phyloP scores from a whole-genome alignment of 306 rosid genomes.

The Cucurbita moschata region DNA sequence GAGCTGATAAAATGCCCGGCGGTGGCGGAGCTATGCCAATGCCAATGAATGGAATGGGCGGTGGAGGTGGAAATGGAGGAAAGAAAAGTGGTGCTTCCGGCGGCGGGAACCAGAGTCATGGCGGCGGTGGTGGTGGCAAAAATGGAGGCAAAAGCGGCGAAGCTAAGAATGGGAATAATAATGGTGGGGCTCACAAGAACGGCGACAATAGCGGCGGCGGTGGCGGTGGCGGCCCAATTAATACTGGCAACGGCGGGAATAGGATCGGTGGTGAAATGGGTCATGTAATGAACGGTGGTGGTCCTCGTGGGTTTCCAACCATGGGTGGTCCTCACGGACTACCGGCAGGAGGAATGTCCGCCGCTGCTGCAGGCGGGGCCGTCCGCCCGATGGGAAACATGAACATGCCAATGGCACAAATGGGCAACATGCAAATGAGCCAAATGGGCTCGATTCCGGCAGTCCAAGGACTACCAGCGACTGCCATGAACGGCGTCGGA shows the following conservation, averaged over 20 bases:
- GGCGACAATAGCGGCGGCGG: slow-evolving; percentile 11
- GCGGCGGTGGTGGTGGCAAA: slow-evolving; percentile 23
- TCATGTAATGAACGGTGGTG: slow-evolving; percentile 18
- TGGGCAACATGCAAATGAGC: slow-evolving; percentile 35
- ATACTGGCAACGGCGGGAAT: slow-evolving; percentile 24
- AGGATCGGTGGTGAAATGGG: slow-evolving; percentile 26
- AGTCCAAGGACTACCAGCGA: slow-evolving; percentile 67
- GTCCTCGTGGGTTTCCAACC: slow-evolving; percentile 14
- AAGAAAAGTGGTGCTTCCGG: slow-evolving; percentile 29
- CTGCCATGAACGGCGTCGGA: slow-evolving; percentile 16
- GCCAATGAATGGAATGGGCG: slow-evolving; percentile 16
- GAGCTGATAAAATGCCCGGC: background rate
- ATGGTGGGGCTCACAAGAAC: slow-evolving; percentile 13
- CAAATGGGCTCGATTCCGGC: slow-evolving; percentile 44
- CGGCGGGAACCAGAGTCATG: slow-evolving; percentile 15
- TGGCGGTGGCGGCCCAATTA: slow-evolving; percentile 5
- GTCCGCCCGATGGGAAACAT: slow-evolving; percentile 19
- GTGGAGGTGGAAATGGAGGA: slow-evolving; percentile 27
- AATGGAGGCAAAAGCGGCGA: slow-evolving; percentile 24
- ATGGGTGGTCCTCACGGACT: slow-evolving; percentile 37
- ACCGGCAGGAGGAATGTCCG: slow-evolving; percentile 1
- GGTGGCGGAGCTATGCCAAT: slow-evolving; percentile 8
- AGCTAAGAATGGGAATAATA: slow-evolving; percentile 6
- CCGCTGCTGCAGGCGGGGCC: background rate
- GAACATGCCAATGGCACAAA: slow-evolving; percentile 23